Percentiles rank a stretch among this genome's conserved stretches.
phyloP scores from a whole-genome alignment of 2,329 filamentous ascomycete species.

The Rutstroemia sp. region DNA sequence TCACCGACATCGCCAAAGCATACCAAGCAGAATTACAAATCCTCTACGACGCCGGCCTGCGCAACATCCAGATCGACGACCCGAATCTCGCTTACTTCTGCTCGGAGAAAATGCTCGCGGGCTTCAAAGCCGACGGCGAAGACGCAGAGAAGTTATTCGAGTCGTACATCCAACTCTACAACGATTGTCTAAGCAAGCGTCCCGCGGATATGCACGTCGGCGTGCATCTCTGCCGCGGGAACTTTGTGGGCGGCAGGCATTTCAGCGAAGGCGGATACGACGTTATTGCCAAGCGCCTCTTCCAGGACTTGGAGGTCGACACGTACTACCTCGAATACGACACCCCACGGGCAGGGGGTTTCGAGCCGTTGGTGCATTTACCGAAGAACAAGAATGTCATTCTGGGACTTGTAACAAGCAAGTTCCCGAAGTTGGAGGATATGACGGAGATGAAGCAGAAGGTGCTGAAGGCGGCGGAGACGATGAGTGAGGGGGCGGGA shows the following conservation, averaged over 20 bases:
- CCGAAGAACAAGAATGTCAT: conserved; percentile 57
- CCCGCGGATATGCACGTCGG: conserved; percentile 68
- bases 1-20: conserved; percentile 45
- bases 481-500: conserved; percentile 60
- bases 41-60: conserved; percentile 43
- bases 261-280: conserved; percentile 63
- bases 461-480: conserved; percentile 55
- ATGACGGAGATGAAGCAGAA: conserved; percentile 53
- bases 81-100: conserved; percentile 64
- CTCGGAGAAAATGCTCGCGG: conserved; percentile 61
- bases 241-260: conserved; percentile 59
- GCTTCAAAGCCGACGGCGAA: conserved; percentile 59
- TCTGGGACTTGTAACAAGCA: conserved; percentile 56
- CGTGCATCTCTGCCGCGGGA: conserved; percentile 66
- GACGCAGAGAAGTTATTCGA: conserved; percentile 68
- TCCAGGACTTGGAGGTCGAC: conserved; percentile 54
- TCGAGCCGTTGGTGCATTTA: conserved; percentile 55
- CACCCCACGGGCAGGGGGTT: conserved; percentile 55
- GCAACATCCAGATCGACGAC: conserved; percentile 49
- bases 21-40: conserved; percentile 45
- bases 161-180: conserved; percentile 71
- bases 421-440: conserved; percentile 54
- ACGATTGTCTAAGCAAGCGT: conserved; percentile 56
- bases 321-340: conserved; percentile 67
- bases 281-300: conserved; percentile 58